A percentile compares a stretch with the other conserved stretches of the same genome.
phyloP scores from a whole-genome alignment of 768 basidiomycete species.

The Crucibulum laeve region DNA sequence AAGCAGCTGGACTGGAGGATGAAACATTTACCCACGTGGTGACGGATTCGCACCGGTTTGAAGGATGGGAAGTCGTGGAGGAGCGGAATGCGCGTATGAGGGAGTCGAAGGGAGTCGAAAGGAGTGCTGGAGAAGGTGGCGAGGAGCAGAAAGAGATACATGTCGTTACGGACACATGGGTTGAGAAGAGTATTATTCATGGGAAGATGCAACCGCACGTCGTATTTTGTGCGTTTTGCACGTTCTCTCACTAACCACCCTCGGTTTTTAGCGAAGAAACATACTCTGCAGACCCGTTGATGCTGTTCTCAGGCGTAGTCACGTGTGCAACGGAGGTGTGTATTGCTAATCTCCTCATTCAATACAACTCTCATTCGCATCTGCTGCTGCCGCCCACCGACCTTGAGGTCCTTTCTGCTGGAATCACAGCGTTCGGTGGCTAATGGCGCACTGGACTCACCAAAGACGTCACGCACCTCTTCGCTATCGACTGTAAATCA shows the following conservation, averaged over 20 bases:
- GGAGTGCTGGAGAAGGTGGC: too few species aligned
- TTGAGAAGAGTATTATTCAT: constrained; percentile 59
- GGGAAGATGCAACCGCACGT: constrained; percentile 55
- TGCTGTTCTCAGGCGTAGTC: constrained; percentile 81
- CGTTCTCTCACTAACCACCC: background rate
- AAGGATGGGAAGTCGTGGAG: constrained; percentile 45
- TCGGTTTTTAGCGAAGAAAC: constrained; percentile 22
- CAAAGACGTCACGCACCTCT: constrained; percentile 84
- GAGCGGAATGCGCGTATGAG: constrained; percentile 17
- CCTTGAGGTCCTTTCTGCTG: constrained; percentile 67
- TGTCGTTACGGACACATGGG: constrained; percentile 53
- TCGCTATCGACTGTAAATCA: constrained; percentile 51
- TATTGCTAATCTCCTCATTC: constrained; percentile 1
- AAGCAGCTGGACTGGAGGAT: constrained; percentile 25
- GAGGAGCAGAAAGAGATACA: too few species aligned
- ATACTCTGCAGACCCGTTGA: constrained; percentile 76
- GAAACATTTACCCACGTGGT: constrained; percentile 48
- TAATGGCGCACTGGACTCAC: constrained; percentile 77
- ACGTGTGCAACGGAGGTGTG: constrained; percentile 67
- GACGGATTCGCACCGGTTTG: constrained; percentile 49
- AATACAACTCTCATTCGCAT: background rate
- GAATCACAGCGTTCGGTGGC: constrained; percentile 74
- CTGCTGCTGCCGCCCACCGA: constrained; percentile 59
- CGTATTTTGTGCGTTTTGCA: background rate
- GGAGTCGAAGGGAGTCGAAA: background rate